Percentiles rank a stretch among this genome's conserved stretches.
Conservation (phyloP, 768 basidiomycete species). For the Naganishia onofrii region DNA sequence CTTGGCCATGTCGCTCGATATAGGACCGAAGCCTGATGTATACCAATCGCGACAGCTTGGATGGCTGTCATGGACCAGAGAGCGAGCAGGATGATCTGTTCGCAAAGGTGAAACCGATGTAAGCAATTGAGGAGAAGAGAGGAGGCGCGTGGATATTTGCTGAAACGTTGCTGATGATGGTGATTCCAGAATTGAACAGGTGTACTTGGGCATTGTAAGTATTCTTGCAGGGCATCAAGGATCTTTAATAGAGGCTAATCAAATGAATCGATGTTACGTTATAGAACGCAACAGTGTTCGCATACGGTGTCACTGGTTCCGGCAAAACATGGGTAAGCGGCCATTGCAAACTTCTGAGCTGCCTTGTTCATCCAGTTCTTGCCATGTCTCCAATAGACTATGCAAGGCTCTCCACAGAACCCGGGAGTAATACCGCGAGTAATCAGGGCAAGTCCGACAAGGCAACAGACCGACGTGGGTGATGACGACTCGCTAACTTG, state of each 20-base stretch:
- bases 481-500: neutral
- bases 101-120: constrained; percentile 65
- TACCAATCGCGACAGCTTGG: constrained; percentile 57
- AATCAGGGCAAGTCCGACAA: constrained; percentile 61
- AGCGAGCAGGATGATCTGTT: constrained; percentile 77
- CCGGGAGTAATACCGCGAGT: constrained; percentile 85
- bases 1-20: neutral
- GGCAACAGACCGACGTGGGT: too few relatives aligned
- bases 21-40: neutral
- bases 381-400: constrained; percentile 60
- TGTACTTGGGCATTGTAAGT: constrained; percentile 63
- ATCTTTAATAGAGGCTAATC: neutral
- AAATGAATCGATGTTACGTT: neutral
- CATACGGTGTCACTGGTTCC: constrained; percentile 85
- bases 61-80: constrained; percentile 69
- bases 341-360: constrained; percentile 11
- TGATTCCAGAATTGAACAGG: constrained; percentile 60
- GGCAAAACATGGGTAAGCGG: constrained; percentile 64
- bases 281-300: constrained; percentile 74
- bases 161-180: neutral
- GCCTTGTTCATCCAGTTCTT: neutral
- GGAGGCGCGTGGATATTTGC: neutral
- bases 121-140: neutral
- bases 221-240: neutral
- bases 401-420: constrained; percentile 72